Base-by-base conservation (phyloP, 2,329 filamentous ascomycete genomes). In the Talaromyces sp. region DNA sequence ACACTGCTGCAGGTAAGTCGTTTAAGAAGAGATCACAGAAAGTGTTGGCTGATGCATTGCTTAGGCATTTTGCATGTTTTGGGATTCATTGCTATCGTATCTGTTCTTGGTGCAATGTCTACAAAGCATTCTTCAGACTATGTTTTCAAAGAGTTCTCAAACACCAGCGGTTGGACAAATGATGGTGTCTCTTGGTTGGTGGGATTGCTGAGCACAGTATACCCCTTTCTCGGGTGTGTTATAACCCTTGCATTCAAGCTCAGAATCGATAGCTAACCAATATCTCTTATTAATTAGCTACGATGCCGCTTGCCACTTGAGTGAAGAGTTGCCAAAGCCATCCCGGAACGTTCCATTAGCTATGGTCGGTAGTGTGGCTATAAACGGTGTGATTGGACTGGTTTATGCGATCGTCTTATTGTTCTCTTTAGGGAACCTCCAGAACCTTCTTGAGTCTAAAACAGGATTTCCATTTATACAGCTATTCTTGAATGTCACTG, bases 341-440 rank as follows among this genome's bases (percentile, higher is more conserved):
- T 54, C 64, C 54, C 20, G 55, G 51, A 68, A 66, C 39, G 68
- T 72, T 1, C 70, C 69, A 2, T 27, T 68, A 10, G 66, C 69
- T 6, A 73, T 72, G 68, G 43, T 71, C 10, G 64, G 65, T 11
- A 66, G 63, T 6, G 64, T 70, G 2, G 47, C 70, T 0, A 62
- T 77, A 33, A 81, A 81, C 45, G 78, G 77, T 0, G 44, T 80
- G 1, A 71, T 80, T 43, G 79, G 77, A 3, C 65, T 80, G 1
- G 65, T 66, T 3, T 79, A 74, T 55, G 68, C 66, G 29, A 67
- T 78, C 47, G 63, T 79, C 5, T 62, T 81, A 0, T 65, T 80
- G 1, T 82, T 74, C 62, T 75, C 70, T 1, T 70, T 77, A 0
- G 75, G 75, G 0, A 63, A 71, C 17, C 65, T 80, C 1, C 63